A percentile compares a stretch with the other conserved stretches of the same genome.
These are phyloP conservation scores for Eimeria maxima DNA, from an alignment of 169 alveolate genomes.

Conservation along the genomic window DNA sequence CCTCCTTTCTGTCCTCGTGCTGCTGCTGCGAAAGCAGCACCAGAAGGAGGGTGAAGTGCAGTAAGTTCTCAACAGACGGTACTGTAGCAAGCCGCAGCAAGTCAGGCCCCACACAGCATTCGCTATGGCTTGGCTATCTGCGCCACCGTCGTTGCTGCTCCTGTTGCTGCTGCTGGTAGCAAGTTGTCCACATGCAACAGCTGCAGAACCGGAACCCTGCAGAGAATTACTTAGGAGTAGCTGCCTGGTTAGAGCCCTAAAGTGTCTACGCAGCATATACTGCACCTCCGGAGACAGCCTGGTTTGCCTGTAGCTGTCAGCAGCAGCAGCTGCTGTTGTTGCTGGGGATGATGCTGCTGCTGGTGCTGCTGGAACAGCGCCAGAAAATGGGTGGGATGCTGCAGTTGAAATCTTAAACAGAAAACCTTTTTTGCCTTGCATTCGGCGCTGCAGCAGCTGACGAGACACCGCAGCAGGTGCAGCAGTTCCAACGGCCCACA, in stretches of 20 bases:
- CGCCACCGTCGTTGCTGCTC: slow-evolving; percentile 19
- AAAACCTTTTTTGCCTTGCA: not conserved
- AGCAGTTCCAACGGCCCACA: slow-evolving; percentile 52
- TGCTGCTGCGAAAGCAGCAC: not conserved
- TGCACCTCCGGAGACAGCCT: slow-evolving; percentile 2
- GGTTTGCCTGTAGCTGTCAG: not conserved
- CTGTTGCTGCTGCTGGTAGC: slow-evolving; percentile 24
- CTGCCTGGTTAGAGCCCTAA: slow-evolving; percentile 29
- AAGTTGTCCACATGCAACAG: not conserved
- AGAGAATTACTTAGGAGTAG: not conserved
- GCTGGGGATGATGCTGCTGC: not conserved
- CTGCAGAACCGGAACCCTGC: not conserved
- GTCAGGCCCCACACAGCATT: slow-evolving; percentile 72
- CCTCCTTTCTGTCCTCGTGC: slow-evolving; percentile 31
- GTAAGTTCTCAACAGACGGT: slow-evolving; percentile 25
- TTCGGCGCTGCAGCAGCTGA: slow-evolving; percentile 1
- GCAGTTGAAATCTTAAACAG: not conserved
- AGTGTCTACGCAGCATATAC: slow-evolving; percentile 6
- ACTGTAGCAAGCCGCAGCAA: slow-evolving; percentile 74
- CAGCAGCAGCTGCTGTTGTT: not conserved
- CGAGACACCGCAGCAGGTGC: slow-evolving; percentile 31
- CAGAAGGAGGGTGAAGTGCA: not conserved
- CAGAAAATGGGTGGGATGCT: not conserved
- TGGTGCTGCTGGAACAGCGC: slow-evolving; percentile 22
- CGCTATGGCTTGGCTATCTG: slow-evolving; percentile 56